Evolutionary conservation across 768 basidiomycete genomes (phyloP), one percentile per base, ranked within the genome.

Genomic region (Kwoniella heveanensis): DNA sequence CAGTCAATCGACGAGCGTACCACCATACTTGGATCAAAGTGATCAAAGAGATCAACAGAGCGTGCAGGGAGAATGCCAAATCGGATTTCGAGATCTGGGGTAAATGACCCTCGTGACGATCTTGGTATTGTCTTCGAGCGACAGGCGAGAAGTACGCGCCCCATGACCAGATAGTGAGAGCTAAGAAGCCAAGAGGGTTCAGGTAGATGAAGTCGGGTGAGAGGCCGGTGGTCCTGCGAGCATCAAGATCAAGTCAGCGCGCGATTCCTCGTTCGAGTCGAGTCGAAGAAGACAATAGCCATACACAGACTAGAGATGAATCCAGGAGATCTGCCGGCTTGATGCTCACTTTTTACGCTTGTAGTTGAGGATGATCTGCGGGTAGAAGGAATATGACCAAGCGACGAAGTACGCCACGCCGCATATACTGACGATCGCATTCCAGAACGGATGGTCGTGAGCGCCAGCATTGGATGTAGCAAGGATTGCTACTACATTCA

Each of bases 1-100:
- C n/a, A n/a, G n/a, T n/a, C n/a, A n/a, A 44, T 37, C 8, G 54
- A 24, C 36, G 69, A 66, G 66, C 64, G 65, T 82, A 83, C 56
- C 73, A 70, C 55, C 69, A 76, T 1, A 79, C 77, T 63, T 82
- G 82, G 1, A 37, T 25, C 17, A 82, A 60, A 0, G 72, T 78
- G 22, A 81, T 36, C n/a, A 54, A 29, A 1, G 79, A 76, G 3
- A 82, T 63, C 1, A 78, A 17, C 22, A 80, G 65, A 0, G 80
- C 79, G 58, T 83, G 83, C 1, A 73, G 25, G 1, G 80, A 74
- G 57, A 84, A 84, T 8, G 76, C 82, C 32, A 83, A 66, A 64
- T 84, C 83, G 48, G 81, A 79, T 8, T 46, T 30, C 1, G 73
- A 67, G 24, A 83, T 79, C 24, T 81, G 72, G 0, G 81, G 80